These are phyloP conservation scores for Phytophthora fragariaefolia DNA, from an alignment of 352 stramenopile genomes.

Conservation along the genomic window DNA sequence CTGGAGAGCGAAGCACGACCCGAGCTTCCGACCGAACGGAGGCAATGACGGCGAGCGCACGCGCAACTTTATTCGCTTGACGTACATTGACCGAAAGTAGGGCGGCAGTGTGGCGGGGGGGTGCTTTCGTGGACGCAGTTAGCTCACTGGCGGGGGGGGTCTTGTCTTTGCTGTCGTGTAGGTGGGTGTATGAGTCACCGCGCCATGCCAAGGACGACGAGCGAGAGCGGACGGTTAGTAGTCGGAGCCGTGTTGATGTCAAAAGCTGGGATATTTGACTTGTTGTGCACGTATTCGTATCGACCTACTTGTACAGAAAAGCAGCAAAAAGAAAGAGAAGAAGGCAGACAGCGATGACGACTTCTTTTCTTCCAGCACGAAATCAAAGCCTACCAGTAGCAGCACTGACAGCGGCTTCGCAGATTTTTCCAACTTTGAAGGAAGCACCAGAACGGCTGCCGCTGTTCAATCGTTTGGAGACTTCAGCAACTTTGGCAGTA, in stretches of 20 bases:
- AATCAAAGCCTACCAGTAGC: slow-evolving; percentile 31
- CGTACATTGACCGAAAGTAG: slow-evolving; percentile 89
- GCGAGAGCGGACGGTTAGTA: slow-evolving; percentile 45
- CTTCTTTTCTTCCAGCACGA: slow-evolving; percentile 53
- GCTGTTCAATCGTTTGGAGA: slow-evolving; percentile 40
- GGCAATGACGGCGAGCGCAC: slow-evolving; percentile 81
- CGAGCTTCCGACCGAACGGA: slow-evolving; percentile 76
- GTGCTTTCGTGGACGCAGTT: background rate
- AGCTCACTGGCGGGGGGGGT: slow-evolving; percentile 3
- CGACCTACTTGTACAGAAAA: slow-evolving; percentile 37
- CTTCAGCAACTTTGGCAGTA: slow-evolving; percentile 62
- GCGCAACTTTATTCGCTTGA: slow-evolving; percentile 90
- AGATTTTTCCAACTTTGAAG: slow-evolving; percentile 83
- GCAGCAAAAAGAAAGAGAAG: slow-evolving; percentile 57
- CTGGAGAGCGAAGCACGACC: slow-evolving; percentile 84
- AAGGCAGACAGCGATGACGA: slow-evolving; percentile 42
- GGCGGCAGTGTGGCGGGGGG: slow-evolving; percentile 6
- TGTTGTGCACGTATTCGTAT: background rate
- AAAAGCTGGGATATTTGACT: background rate
- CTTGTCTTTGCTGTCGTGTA: slow-evolving; percentile 18
- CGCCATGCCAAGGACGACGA: slow-evolving; percentile 54
- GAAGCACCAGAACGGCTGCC: slow-evolving; percentile 39
- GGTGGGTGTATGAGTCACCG: slow-evolving; percentile 84
- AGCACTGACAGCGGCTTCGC: slow-evolving; percentile 50
- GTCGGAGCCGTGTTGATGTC: background rate